Conservation (phyloP, 2,329 filamentous ascomycete genomes). For the Xylariomycetidae sp. region DNA sequence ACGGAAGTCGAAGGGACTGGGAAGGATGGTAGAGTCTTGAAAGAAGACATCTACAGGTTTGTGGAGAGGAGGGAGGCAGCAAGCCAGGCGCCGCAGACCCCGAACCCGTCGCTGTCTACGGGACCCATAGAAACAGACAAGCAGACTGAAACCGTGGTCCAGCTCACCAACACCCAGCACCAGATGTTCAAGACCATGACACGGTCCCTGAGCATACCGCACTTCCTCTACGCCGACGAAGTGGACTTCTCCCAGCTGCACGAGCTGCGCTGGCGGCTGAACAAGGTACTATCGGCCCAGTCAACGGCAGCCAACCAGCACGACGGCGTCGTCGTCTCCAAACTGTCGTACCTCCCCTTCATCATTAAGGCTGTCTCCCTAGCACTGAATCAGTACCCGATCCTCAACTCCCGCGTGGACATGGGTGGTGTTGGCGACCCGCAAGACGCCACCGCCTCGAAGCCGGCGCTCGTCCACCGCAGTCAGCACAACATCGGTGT, state of each 20-base stretch:
- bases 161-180: conserved; percentile 73
- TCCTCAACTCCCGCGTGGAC: conserved; percentile 85
- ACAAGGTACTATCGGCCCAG: conserved; percentile 50
- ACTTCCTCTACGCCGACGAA: conserved; percentile 93
- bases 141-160: conserved; percentile 64
- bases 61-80: conserved; percentile 43
- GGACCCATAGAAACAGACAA: conserved; percentile 33
- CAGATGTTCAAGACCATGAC: conserved; percentile 99
- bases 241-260: conserved; percentile 75
- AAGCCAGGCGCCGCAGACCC: conserved; percentile 18
- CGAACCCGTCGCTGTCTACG: conserved; percentile 27
- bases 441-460: conserved; percentile 48
- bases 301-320: too few species aligned
- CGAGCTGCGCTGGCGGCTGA: conserved; percentile 68
- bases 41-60: conserved; percentile 82
- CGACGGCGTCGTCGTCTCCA: conserved; percentile 44
- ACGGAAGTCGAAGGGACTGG: conserved; percentile 77
- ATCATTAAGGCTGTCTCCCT: conserved; percentile 93
- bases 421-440: too few species aligned
- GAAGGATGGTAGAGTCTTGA: conserved; percentile 83
- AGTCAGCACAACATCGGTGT: conserved; percentile 91
- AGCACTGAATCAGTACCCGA: conserved; percentile 73
- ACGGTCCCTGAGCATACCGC: conserved; percentile 80
- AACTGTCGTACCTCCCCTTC: conserved; percentile 88
- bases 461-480: conserved; percentile 73